Evolutionary conservation across 2,329 filamentous ascomycete species (phyloP).

Genomic region (Furcasterigmium furcatum): DNA sequence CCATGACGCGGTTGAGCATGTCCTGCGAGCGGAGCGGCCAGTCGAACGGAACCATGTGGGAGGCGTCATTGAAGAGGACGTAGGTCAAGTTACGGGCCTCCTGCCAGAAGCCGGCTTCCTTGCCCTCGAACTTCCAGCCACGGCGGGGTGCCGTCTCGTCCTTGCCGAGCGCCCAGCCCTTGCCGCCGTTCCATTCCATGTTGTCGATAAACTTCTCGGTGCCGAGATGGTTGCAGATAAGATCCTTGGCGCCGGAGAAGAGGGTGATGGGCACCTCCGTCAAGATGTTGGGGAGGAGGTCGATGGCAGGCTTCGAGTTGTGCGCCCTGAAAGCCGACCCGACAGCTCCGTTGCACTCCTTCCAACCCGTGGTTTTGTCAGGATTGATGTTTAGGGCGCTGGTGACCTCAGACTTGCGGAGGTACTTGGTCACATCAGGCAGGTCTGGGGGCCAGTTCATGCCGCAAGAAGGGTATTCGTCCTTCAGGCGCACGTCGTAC

Average conservation of each 20-base stretch:
- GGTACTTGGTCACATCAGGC: constrained; percentile 72
- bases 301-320: constrained; percentile 70
- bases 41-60: constrained; percentile 98
- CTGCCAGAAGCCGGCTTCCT: constrained; percentile 88
- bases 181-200: constrained; percentile 87
- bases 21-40: constrained; percentile 81
- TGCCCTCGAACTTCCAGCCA: constrained; percentile 90
- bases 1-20: constrained; percentile 97
- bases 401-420: constrained; percentile 76
- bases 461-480: constrained; percentile 79
- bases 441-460: constrained; percentile 98
- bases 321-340: constrained; percentile 65
- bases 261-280: constrained; percentile 75
- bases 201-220: constrained; percentile 89
- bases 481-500: constrained; percentile 89
- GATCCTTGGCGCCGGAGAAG: constrained; percentile 89
- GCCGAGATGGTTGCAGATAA: constrained; percentile 96
- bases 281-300: constrained; percentile 75
- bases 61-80: constrained; percentile 90
- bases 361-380: constrained; percentile 84
- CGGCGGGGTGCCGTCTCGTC: constrained; percentile 66
- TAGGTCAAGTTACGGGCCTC: constrained; percentile 94
- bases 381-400: constrained; percentile 77
- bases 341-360: constrained; percentile 82
- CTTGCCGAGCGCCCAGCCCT: constrained; percentile 65